phyloP scores from a whole-genome alignment of 1,284 basidiomycete genomes.

The Microbotryum scabiosae region DNA sequence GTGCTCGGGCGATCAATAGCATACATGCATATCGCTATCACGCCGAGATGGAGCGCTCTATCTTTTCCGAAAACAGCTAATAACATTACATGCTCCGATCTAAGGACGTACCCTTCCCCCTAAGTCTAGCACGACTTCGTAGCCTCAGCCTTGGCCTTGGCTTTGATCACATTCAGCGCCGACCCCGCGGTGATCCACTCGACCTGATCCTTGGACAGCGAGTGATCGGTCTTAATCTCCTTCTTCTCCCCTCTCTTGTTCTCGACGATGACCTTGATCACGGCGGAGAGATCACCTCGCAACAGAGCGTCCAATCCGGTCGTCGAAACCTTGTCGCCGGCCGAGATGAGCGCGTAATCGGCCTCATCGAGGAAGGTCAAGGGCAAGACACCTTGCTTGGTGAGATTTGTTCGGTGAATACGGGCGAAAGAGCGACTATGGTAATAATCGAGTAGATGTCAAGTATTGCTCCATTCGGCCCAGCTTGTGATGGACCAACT shows the following conservation, averaged over 20 bases:
- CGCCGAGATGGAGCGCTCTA: no score
- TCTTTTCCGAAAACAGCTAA: no score
- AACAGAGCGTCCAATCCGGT: constrained; percentile 52
- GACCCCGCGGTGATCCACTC: constrained; percentile 54
- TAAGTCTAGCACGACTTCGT: no score
- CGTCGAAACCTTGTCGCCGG: constrained; percentile 63
- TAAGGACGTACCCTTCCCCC: no score
- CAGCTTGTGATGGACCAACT: not conserved
- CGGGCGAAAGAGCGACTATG: constrained; percentile 77
- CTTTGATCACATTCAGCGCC: constrained; percentile 56
- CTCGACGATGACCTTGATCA: constrained; percentile 61
- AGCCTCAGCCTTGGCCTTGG: not conserved
- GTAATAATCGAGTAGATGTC: not conserved
- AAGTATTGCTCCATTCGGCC: not conserved
- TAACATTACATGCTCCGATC: no score
- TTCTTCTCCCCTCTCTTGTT: constrained; percentile 57
- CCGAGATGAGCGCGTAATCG: constrained; percentile 72
- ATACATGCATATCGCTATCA: no score
- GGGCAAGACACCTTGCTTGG: constrained; percentile 93
- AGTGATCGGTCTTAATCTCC: constrained; percentile 68
- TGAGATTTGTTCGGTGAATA: constrained; percentile 75
- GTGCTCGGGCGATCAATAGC: no score
- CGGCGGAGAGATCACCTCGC: constrained; percentile 46
- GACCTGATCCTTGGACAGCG: constrained; percentile 73
- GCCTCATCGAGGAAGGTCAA: constrained; percentile 79